These are phyloP conservation scores for Micractinium sp. DNA, from an alignment of 139 green algal genomes.

Conservation along the genomic window DNA sequence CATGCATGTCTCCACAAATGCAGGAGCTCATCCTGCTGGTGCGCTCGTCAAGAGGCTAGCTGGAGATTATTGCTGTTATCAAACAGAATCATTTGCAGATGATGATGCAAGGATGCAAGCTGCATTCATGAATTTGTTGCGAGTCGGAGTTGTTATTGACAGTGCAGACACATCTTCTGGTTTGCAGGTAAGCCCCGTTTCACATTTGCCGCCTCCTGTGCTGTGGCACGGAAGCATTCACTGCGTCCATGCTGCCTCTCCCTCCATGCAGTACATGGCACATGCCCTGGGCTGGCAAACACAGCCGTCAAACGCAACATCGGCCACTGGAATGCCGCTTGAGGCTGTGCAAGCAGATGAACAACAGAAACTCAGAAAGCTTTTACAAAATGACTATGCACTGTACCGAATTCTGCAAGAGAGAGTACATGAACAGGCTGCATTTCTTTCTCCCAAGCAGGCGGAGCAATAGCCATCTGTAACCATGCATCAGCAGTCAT, in stretches of 20 bases:
- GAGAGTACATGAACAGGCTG: background rate
- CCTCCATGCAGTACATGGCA: background rate
- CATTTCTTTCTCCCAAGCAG: background rate
- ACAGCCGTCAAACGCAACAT: background rate
- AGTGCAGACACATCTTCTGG: background rate
- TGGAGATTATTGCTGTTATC: slow-evolving; percentile 6
- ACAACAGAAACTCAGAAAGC: background rate
- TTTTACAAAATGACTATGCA: background rate
- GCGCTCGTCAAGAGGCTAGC: background rate
- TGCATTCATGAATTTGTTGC: background rate
- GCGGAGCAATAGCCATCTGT: background rate
- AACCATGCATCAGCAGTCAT: too few relatives aligned
- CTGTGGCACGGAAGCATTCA: background rate
- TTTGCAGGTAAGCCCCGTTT: background rate
- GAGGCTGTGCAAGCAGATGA: background rate
- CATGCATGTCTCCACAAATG: background rate
- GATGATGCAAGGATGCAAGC: background rate
- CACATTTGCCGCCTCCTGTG: background rate
- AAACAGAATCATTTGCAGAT: background rate
- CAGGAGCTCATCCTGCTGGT: background rate
- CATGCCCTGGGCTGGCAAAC: background rate
- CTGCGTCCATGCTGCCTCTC: background rate
- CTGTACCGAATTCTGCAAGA: background rate
- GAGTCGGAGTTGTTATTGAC: background rate
- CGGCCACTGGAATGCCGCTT: background rate